Conservation (phyloP, 1,284 basidiomycete species). For the Naganishia sp. region DNA sequence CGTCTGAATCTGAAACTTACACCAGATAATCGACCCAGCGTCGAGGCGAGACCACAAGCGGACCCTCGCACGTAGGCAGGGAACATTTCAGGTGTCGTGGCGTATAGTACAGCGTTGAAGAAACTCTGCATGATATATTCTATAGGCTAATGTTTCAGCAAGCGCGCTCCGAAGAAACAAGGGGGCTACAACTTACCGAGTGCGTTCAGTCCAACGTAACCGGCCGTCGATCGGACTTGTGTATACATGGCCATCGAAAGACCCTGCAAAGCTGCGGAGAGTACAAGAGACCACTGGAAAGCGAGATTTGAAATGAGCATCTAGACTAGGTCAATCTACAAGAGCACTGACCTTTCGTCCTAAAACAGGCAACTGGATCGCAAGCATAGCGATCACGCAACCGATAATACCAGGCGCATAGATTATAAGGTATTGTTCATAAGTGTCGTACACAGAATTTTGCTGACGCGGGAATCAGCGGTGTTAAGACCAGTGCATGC, state of each 20-base stretch:
- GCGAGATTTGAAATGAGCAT: not conserved
- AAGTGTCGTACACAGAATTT: conserved; percentile 50
- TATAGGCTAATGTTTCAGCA: not conserved
- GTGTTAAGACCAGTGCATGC: too few species aligned
- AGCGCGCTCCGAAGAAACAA: not conserved
- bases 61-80: conserved; percentile 52
- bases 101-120: conserved; percentile 55
- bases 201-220: conserved; percentile 50
- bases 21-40: conserved; percentile 50
- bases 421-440: conserved; percentile 51
- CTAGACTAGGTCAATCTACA: not conserved
- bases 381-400: conserved; percentile 46
- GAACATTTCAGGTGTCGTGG: conserved; percentile 53
- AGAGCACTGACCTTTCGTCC: conserved; percentile 44
- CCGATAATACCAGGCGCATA: conserved; percentile 52
- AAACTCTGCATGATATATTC: conserved; percentile 53
- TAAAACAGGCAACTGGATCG: conserved; percentile 51
- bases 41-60: conserved; percentile 50
- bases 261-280: conserved; percentile 51
- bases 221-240: conserved; percentile 43
- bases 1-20: conserved; percentile 21
- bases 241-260: conserved; percentile 54
- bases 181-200: conserved; percentile 22
- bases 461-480: not conserved
- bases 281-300: conserved; percentile 51